Percentiles rank a stretch among this genome's conserved stretches.
phyloP scores from a whole-genome alignment of 306 rosid genomes.

The Malus sieversii region DNA sequence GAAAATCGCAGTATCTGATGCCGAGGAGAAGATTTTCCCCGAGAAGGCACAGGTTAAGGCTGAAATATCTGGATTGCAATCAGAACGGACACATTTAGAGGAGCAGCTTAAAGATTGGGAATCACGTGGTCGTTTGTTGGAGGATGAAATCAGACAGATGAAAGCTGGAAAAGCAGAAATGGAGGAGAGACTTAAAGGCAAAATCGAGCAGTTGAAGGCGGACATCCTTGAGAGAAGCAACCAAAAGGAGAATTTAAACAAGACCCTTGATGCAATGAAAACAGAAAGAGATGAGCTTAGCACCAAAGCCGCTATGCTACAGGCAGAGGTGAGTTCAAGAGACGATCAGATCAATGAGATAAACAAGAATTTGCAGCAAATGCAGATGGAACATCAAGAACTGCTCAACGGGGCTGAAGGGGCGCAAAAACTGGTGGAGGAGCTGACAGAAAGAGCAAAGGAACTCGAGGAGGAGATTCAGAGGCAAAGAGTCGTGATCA shows the following conservation, averaged over 20 bases:
- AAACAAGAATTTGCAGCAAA: conserved; percentile 39
- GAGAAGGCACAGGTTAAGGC: conserved; percentile 81
- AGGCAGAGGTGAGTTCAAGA: conserved; percentile 31
- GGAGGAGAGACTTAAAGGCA: conserved; percentile 43
- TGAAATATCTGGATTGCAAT: conserved; percentile 51
- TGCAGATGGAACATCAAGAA: conserved; percentile 43
- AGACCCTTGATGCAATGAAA: conserved; percentile 28
- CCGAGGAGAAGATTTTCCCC: conserved; percentile 90
- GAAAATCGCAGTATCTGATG: conserved; percentile 82
- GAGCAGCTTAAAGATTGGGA: conserved; percentile 67
- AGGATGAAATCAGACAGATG: conserved; percentile 74
- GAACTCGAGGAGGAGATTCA: conserved; percentile 60
- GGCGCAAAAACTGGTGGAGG: conserved; percentile 33
- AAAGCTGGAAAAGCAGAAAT: conserved; percentile 44
- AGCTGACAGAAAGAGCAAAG: conserved; percentile 37
- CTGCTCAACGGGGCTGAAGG: conserved; percentile 43
- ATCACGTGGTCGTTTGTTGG: conserved; percentile 54
- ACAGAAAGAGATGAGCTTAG: conserved; percentile 49
- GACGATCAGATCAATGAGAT: conserved; percentile 36
- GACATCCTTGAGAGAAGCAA: conserved; percentile 36
- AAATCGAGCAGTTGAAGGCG: conserved; percentile 40
- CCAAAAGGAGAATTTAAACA: conserved; percentile 35
- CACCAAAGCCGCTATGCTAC: conserved; percentile 29
- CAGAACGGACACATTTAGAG: conserved; percentile 34
- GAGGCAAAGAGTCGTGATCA: conserved; percentile 49